Conservation (phyloP, 2,329 filamentous ascomycete species). For the Ascochyta lentis region DNA sequence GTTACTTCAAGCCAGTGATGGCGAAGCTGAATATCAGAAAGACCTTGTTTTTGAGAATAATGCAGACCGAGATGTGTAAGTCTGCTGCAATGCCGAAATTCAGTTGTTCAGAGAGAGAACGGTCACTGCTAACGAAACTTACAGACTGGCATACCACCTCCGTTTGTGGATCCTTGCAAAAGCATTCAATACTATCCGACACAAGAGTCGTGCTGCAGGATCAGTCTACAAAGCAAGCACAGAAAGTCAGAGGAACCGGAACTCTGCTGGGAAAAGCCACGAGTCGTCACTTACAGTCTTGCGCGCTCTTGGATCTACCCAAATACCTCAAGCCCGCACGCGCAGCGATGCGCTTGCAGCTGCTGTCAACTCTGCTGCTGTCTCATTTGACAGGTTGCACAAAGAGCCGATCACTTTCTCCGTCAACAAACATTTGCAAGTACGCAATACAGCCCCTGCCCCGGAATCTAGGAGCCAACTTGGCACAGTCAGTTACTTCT, state of each 20-base stretch:
- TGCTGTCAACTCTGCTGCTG: not conserved
- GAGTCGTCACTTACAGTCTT: not conserved
- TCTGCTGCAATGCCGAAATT: not conserved
- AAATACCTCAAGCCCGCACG: not conserved
- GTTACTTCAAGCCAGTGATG: conserved; percentile 3
- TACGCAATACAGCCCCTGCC: not conserved
- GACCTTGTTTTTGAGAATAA: not conserved
- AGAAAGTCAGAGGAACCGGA: not conserved
- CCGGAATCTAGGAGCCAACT: not conserved
- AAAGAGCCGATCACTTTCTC: too few species aligned
- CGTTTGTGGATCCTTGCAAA: conserved; percentile 14
- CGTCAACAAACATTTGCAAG: not conserved
- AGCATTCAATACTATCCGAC: conserved; percentile 11
- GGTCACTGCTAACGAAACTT: not conserved
- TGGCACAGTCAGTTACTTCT: not conserved
- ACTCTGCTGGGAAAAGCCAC: not conserved
- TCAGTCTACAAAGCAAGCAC: not conserved
- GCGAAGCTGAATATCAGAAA: conserved; percentile 1
- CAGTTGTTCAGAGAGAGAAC: too few species aligned
- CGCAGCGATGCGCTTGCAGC: not conserved
- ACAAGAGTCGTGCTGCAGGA: not conserved
- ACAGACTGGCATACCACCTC: conserved; percentile 8
- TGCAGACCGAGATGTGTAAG: conserved; percentile 4
- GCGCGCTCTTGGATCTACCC: too few species aligned
- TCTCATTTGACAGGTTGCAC: not conserved